A percentile compares a stretch with the other conserved stretches of the same genome.
Conservation (phyloP, 495 filamentous ascomycete species). For the Chaetomidium leptoderma region DNA sequence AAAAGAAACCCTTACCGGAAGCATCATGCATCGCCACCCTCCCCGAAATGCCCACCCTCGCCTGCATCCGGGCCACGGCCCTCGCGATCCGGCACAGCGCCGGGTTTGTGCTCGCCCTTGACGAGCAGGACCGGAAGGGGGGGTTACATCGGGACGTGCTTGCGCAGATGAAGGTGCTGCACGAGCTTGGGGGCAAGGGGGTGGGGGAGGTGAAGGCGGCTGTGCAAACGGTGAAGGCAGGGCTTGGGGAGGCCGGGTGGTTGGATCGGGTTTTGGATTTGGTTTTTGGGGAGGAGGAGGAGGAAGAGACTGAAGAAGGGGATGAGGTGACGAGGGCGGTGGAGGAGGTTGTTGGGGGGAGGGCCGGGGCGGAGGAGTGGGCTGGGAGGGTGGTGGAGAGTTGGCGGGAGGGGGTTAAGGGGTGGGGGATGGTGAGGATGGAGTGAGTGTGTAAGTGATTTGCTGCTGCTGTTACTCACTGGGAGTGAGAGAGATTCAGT, state of each 20-base stretch:
- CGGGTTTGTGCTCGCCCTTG: conserved; percentile 29
- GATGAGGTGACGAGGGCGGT: conserved; percentile 25
- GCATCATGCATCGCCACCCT: conserved; percentile 15
- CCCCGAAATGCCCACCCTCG: conserved; percentile 27
- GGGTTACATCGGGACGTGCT: conserved; percentile 36
- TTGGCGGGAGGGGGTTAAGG: conserved; percentile 42
- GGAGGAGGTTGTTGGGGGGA: conserved; percentile 26
- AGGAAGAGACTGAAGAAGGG: conserved; percentile 12
- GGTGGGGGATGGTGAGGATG: conserved; percentile 36
- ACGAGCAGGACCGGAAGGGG: conserved; percentile 41
- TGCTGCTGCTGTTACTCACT: no score
- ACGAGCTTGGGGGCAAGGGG: conserved; percentile 24
- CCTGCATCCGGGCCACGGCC: conserved; percentile 37
- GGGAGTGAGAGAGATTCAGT: no score
- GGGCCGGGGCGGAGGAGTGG: conserved; percentile 38
- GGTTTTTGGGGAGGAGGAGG: conserved; percentile 15
- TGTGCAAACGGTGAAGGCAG: conserved; percentile 32
- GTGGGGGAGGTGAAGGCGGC: conserved; percentile 32
- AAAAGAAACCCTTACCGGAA: not conserved
- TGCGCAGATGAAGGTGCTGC: conserved; percentile 37
- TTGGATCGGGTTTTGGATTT: conserved; percentile 33
- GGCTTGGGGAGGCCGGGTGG: conserved; percentile 38
- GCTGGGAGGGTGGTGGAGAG: conserved; percentile 40
- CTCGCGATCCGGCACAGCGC: conserved; percentile 33
- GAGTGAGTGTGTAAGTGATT: conserved; percentile 21